A percentile compares a stretch with the other conserved stretches of the same genome.
Evolutionary conservation across 805 yeast species (phyloP).

Genomic region (Millerozyma acaciae): DNA sequence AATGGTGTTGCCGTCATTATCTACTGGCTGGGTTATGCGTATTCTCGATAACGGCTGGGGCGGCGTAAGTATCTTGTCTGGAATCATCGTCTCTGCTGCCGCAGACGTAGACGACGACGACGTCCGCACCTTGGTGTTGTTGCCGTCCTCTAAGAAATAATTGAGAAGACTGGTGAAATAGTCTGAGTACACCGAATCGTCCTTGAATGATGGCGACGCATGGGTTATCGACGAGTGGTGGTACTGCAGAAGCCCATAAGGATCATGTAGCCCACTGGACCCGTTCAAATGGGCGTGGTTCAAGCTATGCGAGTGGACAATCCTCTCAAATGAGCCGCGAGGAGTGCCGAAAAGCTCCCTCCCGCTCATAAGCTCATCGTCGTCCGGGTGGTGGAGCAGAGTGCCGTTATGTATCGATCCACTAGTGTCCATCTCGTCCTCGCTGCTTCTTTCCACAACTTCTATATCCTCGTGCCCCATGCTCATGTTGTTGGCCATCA

Average conservation of each 20-base stretch:
- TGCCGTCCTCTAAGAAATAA: conserved; percentile 49
- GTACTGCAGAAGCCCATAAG: conserved; percentile 39
- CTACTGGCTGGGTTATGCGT: conserved; percentile 80
- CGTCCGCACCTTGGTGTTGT: conserved; percentile 10
- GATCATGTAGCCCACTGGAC: conserved; percentile 21
- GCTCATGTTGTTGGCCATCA: conserved; percentile 29
- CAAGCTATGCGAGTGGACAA: conserved; percentile 16
- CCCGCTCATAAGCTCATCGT: conserved; percentile 35
- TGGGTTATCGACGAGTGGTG: conserved; percentile 20
- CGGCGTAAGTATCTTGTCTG: conserved; percentile 45
- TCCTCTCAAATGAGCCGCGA: conserved; percentile 33
- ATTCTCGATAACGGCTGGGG: conserved; percentile 55
- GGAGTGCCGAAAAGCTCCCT: conserved; percentile 42
- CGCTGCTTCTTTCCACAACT: conserved; percentile 26
- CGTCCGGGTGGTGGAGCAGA: conserved; percentile 12
- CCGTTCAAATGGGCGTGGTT: conserved; percentile 8
- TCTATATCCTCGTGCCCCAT: conserved; percentile 37
- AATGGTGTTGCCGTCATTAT: conserved; percentile 89
- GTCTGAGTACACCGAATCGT: conserved; percentile 28
- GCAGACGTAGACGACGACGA: too few relatives aligned
- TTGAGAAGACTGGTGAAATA: conserved; percentile 43
- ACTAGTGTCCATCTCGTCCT: conserved; percentile 21
- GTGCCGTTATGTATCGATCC: conserved; percentile 12
- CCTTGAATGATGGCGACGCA: conserved; percentile 14
- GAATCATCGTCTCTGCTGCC: conserved; percentile 16